Evolutionary conservation across 2,329 filamentous ascomycete genomes (phyloP).

Genomic region (Parafenestella ontariensis): DNA sequence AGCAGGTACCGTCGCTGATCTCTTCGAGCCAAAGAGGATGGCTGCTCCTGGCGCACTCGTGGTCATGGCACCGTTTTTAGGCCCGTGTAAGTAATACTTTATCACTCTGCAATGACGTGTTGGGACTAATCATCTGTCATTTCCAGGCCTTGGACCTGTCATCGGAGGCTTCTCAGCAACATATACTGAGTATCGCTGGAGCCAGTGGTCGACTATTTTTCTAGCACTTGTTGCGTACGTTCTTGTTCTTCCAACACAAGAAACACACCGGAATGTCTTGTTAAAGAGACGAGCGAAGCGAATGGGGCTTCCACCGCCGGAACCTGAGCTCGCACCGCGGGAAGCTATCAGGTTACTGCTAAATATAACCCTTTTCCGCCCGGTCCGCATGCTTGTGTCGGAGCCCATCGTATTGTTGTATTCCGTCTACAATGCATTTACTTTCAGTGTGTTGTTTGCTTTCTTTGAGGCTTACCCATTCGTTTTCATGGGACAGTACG

Average conservation of each 20-base stretch:
- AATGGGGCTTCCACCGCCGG: constrained; percentile 3
- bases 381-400: constrained; percentile 46
- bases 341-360: background rate
- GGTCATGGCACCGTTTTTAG: constrained; percentile 45
- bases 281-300: background rate
- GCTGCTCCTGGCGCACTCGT: constrained; percentile 34
- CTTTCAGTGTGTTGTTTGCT: constrained; percentile 31
- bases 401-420: constrained; percentile 34
- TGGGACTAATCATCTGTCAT: no score
- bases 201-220: constrained; percentile 51
- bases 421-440: constrained; percentile 31
- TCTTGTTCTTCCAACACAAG: constrained; percentile 50
- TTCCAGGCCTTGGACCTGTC: constrained; percentile 34
- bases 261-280: constrained; percentile 57
- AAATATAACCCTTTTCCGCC: background rate
- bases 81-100: constrained; percentile 24
- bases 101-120: no score
- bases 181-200: constrained; percentile 50
- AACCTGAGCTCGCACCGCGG: background rate
- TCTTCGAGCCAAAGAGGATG: constrained; percentile 33
- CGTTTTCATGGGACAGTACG: constrained; percentile 26
- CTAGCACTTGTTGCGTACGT: constrained; percentile 47
- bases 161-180: constrained; percentile 40
- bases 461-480: constrained; percentile 35
- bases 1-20: constrained; percentile 45